A percentile compares a stretch with the other conserved stretches of the same genome.
phyloP scores from a whole-genome alignment of 495 filamentous ascomycete species.

The Terfezia claveryi region DNA sequence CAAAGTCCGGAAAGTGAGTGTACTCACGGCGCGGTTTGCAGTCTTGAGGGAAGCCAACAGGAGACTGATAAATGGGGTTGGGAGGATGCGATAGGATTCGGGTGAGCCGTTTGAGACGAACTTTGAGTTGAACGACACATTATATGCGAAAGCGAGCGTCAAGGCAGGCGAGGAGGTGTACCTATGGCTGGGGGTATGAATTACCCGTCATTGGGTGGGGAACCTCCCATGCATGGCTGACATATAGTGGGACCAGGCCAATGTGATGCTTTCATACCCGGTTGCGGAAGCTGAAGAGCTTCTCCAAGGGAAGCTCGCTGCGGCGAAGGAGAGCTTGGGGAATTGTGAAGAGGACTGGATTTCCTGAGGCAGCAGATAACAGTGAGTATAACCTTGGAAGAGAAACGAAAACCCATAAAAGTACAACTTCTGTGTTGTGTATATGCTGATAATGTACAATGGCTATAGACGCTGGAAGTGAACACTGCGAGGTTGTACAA shows the following conservation, averaged over 20 bases:
- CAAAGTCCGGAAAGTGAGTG: constrained; percentile 38
- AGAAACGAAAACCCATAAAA: background rate
- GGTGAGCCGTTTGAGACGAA: constrained; percentile 59
- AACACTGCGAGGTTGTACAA: constrained; percentile 95
- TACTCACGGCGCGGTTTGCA: background rate
- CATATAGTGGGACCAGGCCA: constrained; percentile 34
- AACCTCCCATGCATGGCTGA: constrained; percentile 4
- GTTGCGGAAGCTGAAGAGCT: constrained; percentile 66
- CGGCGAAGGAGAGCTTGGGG: constrained; percentile 50
- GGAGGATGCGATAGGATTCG: constrained; percentile 11
- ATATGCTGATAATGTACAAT: constrained; percentile 19
- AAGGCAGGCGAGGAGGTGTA: constrained; percentile 79
- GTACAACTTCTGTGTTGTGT: background rate
- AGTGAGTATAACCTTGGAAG: constrained; percentile 28
- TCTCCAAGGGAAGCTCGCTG: constrained; percentile 52
- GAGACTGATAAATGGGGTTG: background rate
- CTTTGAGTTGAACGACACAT: constrained; percentile 89
- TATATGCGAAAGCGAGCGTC: constrained; percentile 72
- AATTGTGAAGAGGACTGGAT: constrained; percentile 94
- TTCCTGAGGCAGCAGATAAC: constrained; percentile 94
- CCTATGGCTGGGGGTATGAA: constrained; percentile 66
- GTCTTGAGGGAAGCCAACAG: background rate
- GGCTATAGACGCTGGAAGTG: constrained; percentile 60
- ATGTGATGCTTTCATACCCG: constrained; percentile 92
- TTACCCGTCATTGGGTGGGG: too few species aligned